phyloP scores from a whole-genome alignment of 768 basidiomycete species.

The Xanthoconium purpureum region DNA sequence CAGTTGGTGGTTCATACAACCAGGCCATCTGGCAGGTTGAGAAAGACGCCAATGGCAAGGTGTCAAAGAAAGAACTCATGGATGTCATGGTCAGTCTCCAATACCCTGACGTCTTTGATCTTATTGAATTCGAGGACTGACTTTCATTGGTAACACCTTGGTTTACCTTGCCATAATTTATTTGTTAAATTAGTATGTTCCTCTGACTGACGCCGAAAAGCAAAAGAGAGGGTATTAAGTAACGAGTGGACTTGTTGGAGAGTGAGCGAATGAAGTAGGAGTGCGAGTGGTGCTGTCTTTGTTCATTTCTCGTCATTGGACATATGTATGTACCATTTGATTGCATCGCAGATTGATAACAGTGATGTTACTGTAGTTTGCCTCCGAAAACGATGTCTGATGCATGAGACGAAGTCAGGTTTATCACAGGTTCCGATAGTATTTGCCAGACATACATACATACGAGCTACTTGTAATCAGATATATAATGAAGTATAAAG shows the following conservation, averaged over 20 bases:
- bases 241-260: neutral
- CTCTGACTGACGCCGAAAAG: constrained; percentile 59
- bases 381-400: too few species aligned
- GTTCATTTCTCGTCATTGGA: too few species aligned
- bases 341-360: too few species aligned
- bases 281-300: too few species aligned
- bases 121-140: constrained; percentile 13
- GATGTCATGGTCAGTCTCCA: constrained; percentile 65
- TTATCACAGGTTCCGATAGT: too few species aligned
- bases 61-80: constrained; percentile 67
- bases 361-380: too few species aligned
- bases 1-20: constrained; percentile 64
- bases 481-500: constrained; percentile 20
- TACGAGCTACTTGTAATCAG: neutral
- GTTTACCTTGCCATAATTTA: neutral
- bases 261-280: too few species aligned
- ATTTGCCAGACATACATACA: neutral
- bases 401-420: too few species aligned
- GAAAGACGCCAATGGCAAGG: constrained; percentile 66
- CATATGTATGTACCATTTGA: too few species aligned
- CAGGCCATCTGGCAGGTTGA: constrained; percentile 76
- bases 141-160: neutral
- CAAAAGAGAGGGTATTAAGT: constrained; percentile 33
- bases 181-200: constrained; percentile 52
- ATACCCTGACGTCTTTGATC: constrained; percentile 4